Percentiles rank a stretch among this genome's conserved stretches.
Conservation (phyloP, 2,329 filamentous ascomycete species). For the Phyllosticta capitalensis region DNA sequence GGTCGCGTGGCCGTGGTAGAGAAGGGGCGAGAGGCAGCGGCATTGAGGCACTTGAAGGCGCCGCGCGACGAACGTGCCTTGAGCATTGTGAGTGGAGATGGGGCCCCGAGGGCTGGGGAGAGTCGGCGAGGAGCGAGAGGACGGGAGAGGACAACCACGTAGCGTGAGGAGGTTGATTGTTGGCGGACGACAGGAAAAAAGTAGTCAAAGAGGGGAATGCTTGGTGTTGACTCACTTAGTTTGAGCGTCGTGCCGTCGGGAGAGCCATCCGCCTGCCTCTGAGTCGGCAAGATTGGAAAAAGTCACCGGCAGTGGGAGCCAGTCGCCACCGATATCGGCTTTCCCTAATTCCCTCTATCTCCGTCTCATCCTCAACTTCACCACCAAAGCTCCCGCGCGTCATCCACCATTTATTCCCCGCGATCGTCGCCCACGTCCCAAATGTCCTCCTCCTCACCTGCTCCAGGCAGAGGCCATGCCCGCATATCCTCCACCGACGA, state of each 20-base stretch:
- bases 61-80: constrained; percentile 26
- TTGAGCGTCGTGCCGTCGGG: background rate
- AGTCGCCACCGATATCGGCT: background rate
- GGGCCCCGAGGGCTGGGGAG: constrained; percentile 3
- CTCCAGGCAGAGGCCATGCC: constrained; percentile 19
- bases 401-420: background rate
- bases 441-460: background rate
- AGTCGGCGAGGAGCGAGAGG: constrained; percentile 4
- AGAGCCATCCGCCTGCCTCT: constrained; percentile 1
- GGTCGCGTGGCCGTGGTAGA: constrained; percentile 24
- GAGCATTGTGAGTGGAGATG: constrained; percentile 19
- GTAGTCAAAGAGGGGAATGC: constrained; percentile 4
- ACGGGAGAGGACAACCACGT: background rate
- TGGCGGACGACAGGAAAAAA: background rate
- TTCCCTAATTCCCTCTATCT: background rate
- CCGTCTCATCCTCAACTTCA: background rate
- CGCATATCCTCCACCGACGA: constrained; percentile 23
- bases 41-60: constrained; percentile 29
- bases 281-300: background rate
- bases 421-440: background rate
- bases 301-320: background rate
- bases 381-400: background rate
- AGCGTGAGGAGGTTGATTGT: background rate
- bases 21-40: constrained; percentile 35
- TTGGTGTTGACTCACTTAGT: constrained; percentile 7